Base-by-base conservation (phyloP, 495 filamentous ascomycete genomes). In the Tuber aestivum region DNA sequence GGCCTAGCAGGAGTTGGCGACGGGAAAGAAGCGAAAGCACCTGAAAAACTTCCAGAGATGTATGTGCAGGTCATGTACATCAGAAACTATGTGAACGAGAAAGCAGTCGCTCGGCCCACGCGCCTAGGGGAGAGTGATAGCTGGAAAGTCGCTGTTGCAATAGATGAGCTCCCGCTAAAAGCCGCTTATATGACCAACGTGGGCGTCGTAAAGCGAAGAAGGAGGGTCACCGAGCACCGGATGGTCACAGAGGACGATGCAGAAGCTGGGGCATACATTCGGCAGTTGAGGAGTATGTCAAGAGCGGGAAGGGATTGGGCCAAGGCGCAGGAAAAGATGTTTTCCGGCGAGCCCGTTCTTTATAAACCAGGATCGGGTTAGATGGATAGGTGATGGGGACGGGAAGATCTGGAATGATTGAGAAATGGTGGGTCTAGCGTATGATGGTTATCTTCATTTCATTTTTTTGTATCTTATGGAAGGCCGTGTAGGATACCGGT, bases 91-190 rank as follows among this genome's bases (percentile, higher is more conserved):
- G 87, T 97, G 73, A 93, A 97, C 83, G 90, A 87, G 38, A 71
- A 84, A 27, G 85, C 87, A 72, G 90, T 94, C 14, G 75, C 83
- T 1, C 89, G 94, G 2, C 92, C 93, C 0, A 71, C 82, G 1
- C 70, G 86, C 1, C 82, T 96, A 65, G 77, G 42, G 0, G 70
- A 84, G 21, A 20, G 77, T 0, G 89, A 94, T 77, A 83, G 84
- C 2, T 99, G 95, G 95, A 83, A 84, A 0, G 84, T 97, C 56
- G 90, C 97, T 74, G 97, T 97, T 83, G 86, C 88, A 38, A 82
- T 97, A 42, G 84, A 86, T 69, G 92, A 95, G 80, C 79, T 65
- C 56, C 27, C 56, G 14, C 27, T 27, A 90, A 10, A 48, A 70
- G 37, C 41, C 38, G 20, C 41, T 41, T 84, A 82, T 79, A 21